phyloP scores from a whole-genome alignment of 805 yeast species.

The Candida andamanensis region DNA sequence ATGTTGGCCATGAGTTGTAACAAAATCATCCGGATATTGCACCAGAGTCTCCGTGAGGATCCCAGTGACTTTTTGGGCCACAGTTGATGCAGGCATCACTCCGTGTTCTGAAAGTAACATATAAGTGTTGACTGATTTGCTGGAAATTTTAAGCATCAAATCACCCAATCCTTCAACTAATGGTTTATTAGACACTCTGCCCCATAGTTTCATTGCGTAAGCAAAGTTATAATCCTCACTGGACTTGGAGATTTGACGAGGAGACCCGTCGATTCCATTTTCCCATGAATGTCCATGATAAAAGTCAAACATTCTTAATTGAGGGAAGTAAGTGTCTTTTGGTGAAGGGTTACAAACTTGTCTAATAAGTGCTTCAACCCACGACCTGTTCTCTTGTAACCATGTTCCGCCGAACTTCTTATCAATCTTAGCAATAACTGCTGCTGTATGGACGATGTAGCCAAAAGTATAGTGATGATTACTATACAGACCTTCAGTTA shows the following conservation, averaged over 20 bases:
- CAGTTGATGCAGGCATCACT: too few species aligned
- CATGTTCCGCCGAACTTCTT: slow-evolving; percentile 46
- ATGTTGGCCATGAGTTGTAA: too few species aligned
- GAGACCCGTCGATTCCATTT: slow-evolving; percentile 70
- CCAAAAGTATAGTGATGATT: slow-evolving; percentile 88
- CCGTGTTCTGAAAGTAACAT: too few species aligned
- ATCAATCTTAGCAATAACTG: slow-evolving; percentile 65
- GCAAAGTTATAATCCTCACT: slow-evolving; percentile 70
- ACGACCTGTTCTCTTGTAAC: slow-evolving; percentile 42
- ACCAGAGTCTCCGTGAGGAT: too few species aligned
- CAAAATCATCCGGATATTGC: too few species aligned
- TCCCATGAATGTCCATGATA: slow-evolving; percentile 76
- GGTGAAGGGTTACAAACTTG: slow-evolving; percentile 61
- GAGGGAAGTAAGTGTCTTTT: slow-evolving; percentile 57
- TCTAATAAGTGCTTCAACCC: slow-evolving; percentile 57
- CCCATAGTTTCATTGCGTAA: slow-evolving; percentile 67
- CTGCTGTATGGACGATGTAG: slow-evolving; percentile 76
- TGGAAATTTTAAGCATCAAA: too few species aligned
- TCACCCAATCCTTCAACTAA: slow-evolving; percentile 48
- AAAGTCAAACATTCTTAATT: slow-evolving; percentile 67
- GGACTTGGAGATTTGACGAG: too few species aligned
- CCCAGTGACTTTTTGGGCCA: too few species aligned
- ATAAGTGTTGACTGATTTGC: too few species aligned
- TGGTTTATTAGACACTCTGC: slow-evolving; percentile 47
- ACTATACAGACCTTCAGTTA: slow-evolving; percentile 71